phyloP scores from a whole-genome alignment of 2,329 filamentous ascomycete genomes.

The Botrytis elliptica region DNA sequence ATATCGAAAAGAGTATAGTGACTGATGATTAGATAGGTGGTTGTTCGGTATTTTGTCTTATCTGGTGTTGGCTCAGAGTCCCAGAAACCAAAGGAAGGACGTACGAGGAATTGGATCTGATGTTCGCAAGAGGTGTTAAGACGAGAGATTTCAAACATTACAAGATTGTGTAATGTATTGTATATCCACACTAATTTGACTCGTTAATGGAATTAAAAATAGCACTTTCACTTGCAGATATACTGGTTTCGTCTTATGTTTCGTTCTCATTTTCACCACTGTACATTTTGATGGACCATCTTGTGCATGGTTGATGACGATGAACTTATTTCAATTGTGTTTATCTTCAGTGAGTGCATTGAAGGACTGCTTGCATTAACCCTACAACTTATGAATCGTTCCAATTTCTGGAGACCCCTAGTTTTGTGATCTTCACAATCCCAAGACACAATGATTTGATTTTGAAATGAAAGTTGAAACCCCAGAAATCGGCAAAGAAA shows the following conservation, averaged over 20 bases:
- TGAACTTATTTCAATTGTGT: not conserved
- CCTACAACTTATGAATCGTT: not conserved
- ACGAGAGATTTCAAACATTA: slow-evolving; percentile 39
- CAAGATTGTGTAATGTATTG: slow-evolving; percentile 22
- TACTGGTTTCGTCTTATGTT: not conserved
- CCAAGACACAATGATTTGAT: not conserved
- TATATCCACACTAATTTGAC: not conserved
- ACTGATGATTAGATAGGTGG: slow-evolving; percentile 36
- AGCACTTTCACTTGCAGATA: not conserved
- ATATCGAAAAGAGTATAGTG: not conserved
- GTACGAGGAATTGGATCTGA: slow-evolving; percentile 47
- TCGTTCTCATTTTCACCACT: not conserved
- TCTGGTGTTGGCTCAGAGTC: slow-evolving; percentile 43
- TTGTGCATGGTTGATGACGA: not conserved
- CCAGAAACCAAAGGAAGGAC: slow-evolving; percentile 48
- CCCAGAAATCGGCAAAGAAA: not conserved
- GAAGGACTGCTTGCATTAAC: not conserved
- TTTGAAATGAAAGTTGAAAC: not conserved
- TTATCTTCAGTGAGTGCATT: not conserved
- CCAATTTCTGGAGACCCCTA: not conserved
- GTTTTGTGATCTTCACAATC: not conserved
- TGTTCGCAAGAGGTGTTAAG: slow-evolving; percentile 44
- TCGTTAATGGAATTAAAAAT: not conserved
- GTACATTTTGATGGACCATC: not conserved
- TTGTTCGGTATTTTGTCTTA: slow-evolving; percentile 43